Conservation (phyloP, 106 monocot species). For the Ottelia alismoides region DNA sequence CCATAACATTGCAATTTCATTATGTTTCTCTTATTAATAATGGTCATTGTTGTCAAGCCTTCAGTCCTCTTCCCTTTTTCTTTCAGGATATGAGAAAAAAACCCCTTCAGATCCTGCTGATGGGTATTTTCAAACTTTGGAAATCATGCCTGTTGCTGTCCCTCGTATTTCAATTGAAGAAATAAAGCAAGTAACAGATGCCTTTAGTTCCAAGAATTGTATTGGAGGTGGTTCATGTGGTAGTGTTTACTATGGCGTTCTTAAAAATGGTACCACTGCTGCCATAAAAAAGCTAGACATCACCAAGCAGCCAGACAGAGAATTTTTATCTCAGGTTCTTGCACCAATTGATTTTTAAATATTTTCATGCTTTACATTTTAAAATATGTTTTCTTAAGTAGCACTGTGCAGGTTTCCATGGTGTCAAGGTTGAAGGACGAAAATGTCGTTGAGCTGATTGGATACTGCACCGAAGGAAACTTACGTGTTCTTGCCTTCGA, state of each 20-base stretch:
- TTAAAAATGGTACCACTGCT: slow-evolving; percentile 1
- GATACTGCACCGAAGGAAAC: too few species aligned
- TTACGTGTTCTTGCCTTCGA: slow-evolving; percentile 15
- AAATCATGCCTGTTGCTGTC: slow-evolving; percentile 1
- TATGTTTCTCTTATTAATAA: too few species aligned
- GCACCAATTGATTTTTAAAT: not conserved
- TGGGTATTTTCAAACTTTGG: slow-evolving; percentile 1
- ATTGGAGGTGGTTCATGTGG: slow-evolving; percentile 7
- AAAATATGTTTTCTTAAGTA: too few species aligned
- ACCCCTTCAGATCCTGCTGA: slow-evolving; percentile 7
- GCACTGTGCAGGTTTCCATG: slow-evolving; percentile 18
- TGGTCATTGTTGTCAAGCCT: too few species aligned
- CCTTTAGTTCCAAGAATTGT: slow-evolving; percentile 2
- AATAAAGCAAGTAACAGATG: slow-evolving; percentile 5
- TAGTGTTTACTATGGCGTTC: not conserved
- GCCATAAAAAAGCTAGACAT: slow-evolving; percentile 4
- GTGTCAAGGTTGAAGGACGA: slow-evolving; percentile 16
- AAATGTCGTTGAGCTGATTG: too few species aligned
- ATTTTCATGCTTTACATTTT: too few species aligned
- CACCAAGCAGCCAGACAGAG: slow-evolving; percentile 5
- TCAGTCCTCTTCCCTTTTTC: too few species aligned
- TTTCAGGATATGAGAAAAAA: too few species aligned
- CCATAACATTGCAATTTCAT: too few species aligned
- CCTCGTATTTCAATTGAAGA: slow-evolving; percentile 5
- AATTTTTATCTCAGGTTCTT: slow-evolving; percentile 7